Conservation (phyloP, 108 stramenopile species). For the Fragilariopsis cylindrus region DNA sequence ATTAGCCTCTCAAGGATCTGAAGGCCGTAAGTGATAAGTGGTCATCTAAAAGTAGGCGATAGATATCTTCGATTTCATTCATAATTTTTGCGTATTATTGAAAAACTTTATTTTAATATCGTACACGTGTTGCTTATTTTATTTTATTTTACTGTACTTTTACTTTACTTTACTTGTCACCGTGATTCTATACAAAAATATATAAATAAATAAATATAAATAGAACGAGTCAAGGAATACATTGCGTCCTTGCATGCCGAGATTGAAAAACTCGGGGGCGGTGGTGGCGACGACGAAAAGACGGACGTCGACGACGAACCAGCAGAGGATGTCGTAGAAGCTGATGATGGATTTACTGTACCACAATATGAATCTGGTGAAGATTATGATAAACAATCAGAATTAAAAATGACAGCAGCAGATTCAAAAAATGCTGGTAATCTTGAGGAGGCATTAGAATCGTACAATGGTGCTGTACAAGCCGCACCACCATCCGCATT, state of each 20-base stretch:
- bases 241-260: slow-evolving; percentile 20
- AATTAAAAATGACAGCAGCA: slow-evolving; percentile 67
- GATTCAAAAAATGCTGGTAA: slow-evolving; percentile 63
- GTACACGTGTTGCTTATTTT: neutral
- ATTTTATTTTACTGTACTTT: neutral
- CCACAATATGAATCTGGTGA: slow-evolving; percentile 64
- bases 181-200: neutral
- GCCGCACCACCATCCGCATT: slow-evolving; percentile 78
- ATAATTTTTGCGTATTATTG: too few species aligned
- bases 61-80: neutral
- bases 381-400: slow-evolving; percentile 66
- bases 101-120: neutral
- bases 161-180: neutral
- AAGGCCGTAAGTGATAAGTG: slow-evolving; percentile 5
- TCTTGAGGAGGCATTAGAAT: slow-evolving; percentile 59
- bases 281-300: neutral
- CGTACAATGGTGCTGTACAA: slow-evolving; percentile 70
- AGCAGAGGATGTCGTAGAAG: slow-evolving; percentile 14
- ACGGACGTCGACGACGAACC: neutral
- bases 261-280: slow-evolving; percentile 17
- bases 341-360: slow-evolving; percentile 40
- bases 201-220: neutral
- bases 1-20: slow-evolving; percentile 6
- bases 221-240: slow-evolving; percentile 27
- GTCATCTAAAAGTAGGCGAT: neutral